phyloP scores from a whole-genome alignment of 192 early-diverging fungal genomes.

The Entomortierella lignicola region DNA sequence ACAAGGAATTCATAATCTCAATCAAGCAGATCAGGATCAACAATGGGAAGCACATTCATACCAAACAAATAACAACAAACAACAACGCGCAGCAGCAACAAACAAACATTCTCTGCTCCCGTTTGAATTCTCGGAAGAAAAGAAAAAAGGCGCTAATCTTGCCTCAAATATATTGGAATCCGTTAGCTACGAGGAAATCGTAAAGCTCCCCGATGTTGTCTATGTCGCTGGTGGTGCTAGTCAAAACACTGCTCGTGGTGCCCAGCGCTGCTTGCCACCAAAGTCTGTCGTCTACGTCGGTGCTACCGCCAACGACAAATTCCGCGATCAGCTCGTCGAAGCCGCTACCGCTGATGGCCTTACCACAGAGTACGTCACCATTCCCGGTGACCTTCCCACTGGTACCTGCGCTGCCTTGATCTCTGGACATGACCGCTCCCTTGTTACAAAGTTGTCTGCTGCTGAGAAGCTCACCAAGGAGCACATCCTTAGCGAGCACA shows the following conservation, averaged over 20 bases:
- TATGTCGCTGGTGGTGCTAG: conserved; percentile 97
- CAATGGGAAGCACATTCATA: too few relatives aligned
- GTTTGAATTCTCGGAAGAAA: neutral
- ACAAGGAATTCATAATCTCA: neutral
- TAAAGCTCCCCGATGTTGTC: conserved; percentile 73
- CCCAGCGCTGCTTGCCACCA: conserved; percentile 88
- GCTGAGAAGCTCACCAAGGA: conserved; percentile 76
- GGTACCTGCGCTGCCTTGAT: conserved; percentile 97
- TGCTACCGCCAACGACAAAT: conserved; percentile 89
- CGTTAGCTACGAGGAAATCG: conserved; percentile 82
- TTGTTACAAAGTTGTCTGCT: conserved; percentile 95
- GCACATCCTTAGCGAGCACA: conserved; percentile 71
- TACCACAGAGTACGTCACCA: conserved; percentile 88
- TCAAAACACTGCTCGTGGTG: conserved; percentile 95
- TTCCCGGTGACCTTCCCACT: conserved; percentile 79
- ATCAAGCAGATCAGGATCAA: neutral
- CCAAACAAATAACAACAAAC: too few relatives aligned
- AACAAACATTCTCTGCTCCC: too few relatives aligned
- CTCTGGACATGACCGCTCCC: conserved; percentile 87
- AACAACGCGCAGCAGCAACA: neutral
- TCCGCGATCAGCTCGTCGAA: conserved; percentile 75
- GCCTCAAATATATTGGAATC: neutral
- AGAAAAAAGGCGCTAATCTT: too few relatives aligned
- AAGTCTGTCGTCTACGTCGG: conserved; percentile 94
- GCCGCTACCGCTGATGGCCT: conserved; percentile 89